Evolutionary conservation across 164 flowering plant species (phyloP).

Genomic region (Litsea cubeba): DNA sequence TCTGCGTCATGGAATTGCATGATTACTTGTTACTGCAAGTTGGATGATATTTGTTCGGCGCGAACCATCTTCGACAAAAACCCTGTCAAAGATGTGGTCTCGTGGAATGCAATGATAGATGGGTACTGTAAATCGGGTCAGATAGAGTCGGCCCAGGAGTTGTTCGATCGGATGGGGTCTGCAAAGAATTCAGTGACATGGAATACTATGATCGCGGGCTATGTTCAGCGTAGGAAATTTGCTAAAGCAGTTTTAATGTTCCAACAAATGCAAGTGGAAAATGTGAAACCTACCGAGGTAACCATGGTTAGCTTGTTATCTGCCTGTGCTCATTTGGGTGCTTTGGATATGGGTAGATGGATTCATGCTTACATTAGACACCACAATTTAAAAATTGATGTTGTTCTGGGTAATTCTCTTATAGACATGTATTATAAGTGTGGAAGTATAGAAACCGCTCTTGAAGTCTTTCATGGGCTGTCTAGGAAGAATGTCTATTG

Average conservation of each 20-base stretch:
- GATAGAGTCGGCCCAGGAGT: slow-evolving; percentile 21
- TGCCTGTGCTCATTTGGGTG: slow-evolving; percentile 46
- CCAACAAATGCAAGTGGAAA: slow-evolving; percentile 27
- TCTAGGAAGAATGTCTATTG: slow-evolving; percentile 29
- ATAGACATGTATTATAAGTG: slow-evolving; percentile 44
- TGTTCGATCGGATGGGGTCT: slow-evolving; percentile 30
- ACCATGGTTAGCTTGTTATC: slow-evolving; percentile 40
- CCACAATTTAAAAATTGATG: slow-evolving; percentile 25
- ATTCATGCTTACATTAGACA: slow-evolving; percentile 30
- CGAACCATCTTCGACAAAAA: slow-evolving; percentile 24
- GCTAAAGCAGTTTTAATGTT: slow-evolving; percentile 21
- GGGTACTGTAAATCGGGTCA: slow-evolving; percentile 30
- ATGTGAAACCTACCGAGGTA: slow-evolving; percentile 31
- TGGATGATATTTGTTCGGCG: slow-evolving; percentile 25
- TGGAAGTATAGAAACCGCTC: slow-evolving; percentile 31
- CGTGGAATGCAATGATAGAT: slow-evolving; percentile 43
- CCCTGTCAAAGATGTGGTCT: slow-evolving; percentile 35
- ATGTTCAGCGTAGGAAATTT: slow-evolving; percentile 20
- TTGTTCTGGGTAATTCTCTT: slow-evolving; percentile 34
- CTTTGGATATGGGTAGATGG: slow-evolving; percentile 38
- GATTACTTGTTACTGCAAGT: slow-evolving; percentile 33
- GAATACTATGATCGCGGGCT: slow-evolving; percentile 37
- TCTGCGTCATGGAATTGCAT: slow-evolving; percentile 36
- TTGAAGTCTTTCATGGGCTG: slow-evolving; percentile 29
- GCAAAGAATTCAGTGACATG: slow-evolving; percentile 31